Evolutionary conservation across 352 stramenopile species (phyloP).

Genomic region (Pythium scleroteichum): DNA sequence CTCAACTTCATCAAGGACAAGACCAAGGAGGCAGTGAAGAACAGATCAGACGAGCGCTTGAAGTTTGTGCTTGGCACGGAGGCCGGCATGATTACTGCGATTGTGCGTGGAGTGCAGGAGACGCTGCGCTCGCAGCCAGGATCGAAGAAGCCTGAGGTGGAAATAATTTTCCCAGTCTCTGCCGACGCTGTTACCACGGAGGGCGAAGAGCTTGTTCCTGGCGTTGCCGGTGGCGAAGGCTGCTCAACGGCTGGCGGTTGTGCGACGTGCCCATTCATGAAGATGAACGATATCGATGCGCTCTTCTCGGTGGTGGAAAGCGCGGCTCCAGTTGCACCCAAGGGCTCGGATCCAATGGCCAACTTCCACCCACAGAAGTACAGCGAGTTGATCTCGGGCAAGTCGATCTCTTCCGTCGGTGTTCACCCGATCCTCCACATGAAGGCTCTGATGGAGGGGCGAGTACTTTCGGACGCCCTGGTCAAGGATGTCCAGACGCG

Average conservation of each 20-base stretch:
- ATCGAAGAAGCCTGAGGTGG: slow-evolving; percentile 78
- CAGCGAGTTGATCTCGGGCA: slow-evolving; percentile 87
- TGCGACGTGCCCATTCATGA: slow-evolving; percentile 98
- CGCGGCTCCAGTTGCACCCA: slow-evolving; percentile 38
- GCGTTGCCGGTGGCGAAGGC: slow-evolving; percentile 92
- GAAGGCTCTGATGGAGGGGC: slow-evolving; percentile 94
- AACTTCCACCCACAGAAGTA: slow-evolving; percentile 93
- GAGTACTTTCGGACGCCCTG: slow-evolving; percentile 80
- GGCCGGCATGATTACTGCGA: slow-evolving; percentile 97
- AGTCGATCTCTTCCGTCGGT: slow-evolving; percentile 91
- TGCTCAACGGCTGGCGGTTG: slow-evolving; percentile 97
- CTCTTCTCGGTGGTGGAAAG: slow-evolving; percentile 90
- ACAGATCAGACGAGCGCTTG: slow-evolving; percentile 69
- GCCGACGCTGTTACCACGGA: slow-evolving; percentile 90
- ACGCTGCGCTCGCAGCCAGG: slow-evolving; percentile 49
- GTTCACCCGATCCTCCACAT: slow-evolving; percentile 97
- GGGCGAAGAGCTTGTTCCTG: slow-evolving; percentile 84
- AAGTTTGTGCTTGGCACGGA: slow-evolving; percentile 97
- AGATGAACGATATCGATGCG: slow-evolving; percentile 99
- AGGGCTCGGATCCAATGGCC: slow-evolving; percentile 58
- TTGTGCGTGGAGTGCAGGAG: slow-evolving; percentile 93
- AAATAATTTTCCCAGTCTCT: slow-evolving; percentile 98
- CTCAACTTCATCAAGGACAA: slow-evolving; percentile 97
- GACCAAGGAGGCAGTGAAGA: slow-evolving; percentile 82
- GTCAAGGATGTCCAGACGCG: slow-evolving; percentile 84